A percentile compares a stretch with the other conserved stretches of the same genome.
These are phyloP conservation scores for Ceratobasidium sp. DNA, from an alignment of 1,284 basidiomycete species.

Conservation along the genomic window DNA sequence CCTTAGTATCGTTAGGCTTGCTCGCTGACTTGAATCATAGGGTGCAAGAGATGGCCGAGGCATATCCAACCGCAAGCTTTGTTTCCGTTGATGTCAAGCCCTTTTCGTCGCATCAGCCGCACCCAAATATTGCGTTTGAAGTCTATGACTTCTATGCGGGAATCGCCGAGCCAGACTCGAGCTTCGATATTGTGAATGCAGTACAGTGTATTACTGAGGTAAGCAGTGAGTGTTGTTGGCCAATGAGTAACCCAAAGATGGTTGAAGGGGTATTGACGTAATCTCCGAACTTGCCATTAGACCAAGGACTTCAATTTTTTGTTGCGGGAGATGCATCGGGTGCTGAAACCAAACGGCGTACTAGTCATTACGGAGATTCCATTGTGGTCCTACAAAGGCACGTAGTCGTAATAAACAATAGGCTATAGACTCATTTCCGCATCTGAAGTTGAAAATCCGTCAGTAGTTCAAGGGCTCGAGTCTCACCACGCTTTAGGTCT, in stretches of 20 bases:
- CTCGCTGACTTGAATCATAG: neutral
- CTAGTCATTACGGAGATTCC: constrained; percentile 25
- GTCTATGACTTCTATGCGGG: constrained; percentile 30
- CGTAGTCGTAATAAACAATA: neutral
- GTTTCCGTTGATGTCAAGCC: constrained; percentile 31
- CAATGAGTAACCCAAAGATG: no score
- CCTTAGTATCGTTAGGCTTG: neutral
- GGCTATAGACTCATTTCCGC: neutral
- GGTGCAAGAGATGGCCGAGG: constrained; percentile 29
- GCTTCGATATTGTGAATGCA: constrained; percentile 19
- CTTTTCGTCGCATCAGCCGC: neutral
- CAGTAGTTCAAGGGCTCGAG: neutral
- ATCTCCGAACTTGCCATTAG: neutral
- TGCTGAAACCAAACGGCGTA: constrained; percentile 26
- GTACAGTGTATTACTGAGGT: no score
- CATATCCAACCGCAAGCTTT: constrained; percentile 8
- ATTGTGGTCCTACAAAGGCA: constrained; percentile 7
- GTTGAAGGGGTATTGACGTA: no score
- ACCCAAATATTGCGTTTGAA: constrained; percentile 10
- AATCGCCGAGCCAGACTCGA: constrained; percentile 29
- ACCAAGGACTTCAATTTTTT: constrained; percentile 24
- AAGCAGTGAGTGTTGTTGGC: no score
- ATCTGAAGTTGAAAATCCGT: no score
- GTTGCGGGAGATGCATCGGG: constrained; percentile 27
- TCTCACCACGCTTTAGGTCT: constrained; percentile 1